These are phyloP conservation scores for Entomortierella lignicola DNA, from an alignment of 192 early-diverging fungal genomes.

Conservation along the genomic window DNA sequence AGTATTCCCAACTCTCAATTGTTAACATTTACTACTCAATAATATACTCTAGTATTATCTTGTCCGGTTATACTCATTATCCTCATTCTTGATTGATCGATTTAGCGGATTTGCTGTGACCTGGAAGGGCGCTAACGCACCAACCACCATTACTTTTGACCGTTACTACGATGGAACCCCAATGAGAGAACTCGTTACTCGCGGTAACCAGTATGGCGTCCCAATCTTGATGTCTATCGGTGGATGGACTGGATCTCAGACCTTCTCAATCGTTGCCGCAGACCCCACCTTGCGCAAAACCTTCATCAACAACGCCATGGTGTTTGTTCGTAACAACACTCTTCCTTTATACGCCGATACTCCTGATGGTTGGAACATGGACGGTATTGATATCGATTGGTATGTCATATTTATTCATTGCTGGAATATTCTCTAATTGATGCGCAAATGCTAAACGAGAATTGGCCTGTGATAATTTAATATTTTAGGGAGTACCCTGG, in stretches of 20 bases:
- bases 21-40: neutral
- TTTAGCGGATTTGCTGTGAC: slow-evolving; percentile 32
- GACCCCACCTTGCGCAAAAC: slow-evolving; percentile 56
- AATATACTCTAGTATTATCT: too few relatives aligned
- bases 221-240: slow-evolving; percentile 70
- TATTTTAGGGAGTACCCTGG: slow-evolving; percentile 71
- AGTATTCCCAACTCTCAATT: neutral
- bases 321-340: slow-evolving; percentile 43
- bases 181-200: slow-evolving; percentile 18
- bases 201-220: slow-evolving; percentile 29
- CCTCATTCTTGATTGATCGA: too few relatives aligned
- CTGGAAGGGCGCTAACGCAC: slow-evolving; percentile 18
- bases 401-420: neutral
- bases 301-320: slow-evolving; percentile 66
- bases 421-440: neutral
- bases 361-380: slow-evolving; percentile 46
- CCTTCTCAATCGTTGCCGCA: slow-evolving; percentile 66
- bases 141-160: slow-evolving; percentile 27
- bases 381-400: slow-evolving; percentile 51
- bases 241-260: slow-evolving; percentile 81
- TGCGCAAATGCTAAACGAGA: neutral
- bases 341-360: slow-evolving; percentile 12
- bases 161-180: slow-evolving; percentile 41
- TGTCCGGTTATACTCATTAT: too few relatives aligned
- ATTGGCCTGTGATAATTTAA: neutral